Percentiles rank a stretch among this genome's conserved stretches.
These are phyloP conservation scores for Fusarium sambucinum DNA, from an alignment of 2,329 filamentous ascomycete genomes.

Conservation along the genomic window DNA sequence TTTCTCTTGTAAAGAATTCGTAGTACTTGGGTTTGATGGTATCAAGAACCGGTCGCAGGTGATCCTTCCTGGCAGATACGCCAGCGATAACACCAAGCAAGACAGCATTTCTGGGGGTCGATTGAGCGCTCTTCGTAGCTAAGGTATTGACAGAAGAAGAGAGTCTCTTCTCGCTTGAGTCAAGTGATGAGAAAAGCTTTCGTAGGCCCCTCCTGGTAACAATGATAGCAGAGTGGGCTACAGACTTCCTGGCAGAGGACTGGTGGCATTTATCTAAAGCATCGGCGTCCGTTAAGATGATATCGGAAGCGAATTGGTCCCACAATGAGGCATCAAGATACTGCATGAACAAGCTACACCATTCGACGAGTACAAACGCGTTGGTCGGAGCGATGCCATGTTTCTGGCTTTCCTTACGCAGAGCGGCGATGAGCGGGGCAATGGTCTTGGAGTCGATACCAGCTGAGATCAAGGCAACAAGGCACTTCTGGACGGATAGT, in stretches of 20 bases:
- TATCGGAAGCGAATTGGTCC: constrained; percentile 72
- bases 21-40: constrained; percentile 77
- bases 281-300: constrained; percentile 77
- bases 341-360: constrained; percentile 85
- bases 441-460: constrained; percentile 68
- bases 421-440: constrained; percentile 71
- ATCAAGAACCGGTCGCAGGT: constrained; percentile 72
- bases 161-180: constrained; percentile 70
- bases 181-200: constrained; percentile 72
- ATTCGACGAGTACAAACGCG: constrained; percentile 91
- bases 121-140: constrained; percentile 73
- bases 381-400: constrained; percentile 80
- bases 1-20: constrained; percentile 85
- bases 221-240: constrained; percentile 80
- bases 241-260: constrained; percentile 69
- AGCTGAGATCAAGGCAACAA: constrained; percentile 74
- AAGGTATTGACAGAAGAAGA: constrained; percentile 73
- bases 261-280: constrained; percentile 82
- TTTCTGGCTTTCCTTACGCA: constrained; percentile 82
- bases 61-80: constrained; percentile 79
- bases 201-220: constrained; percentile 84
- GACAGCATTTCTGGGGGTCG: constrained; percentile 77
- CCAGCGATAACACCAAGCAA: constrained; percentile 89
- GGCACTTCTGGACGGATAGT: constrained; percentile 83
- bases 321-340: constrained; percentile 72